phyloP scores from a whole-genome alignment of 306 rosid species.

The Quercus dentata region DNA sequence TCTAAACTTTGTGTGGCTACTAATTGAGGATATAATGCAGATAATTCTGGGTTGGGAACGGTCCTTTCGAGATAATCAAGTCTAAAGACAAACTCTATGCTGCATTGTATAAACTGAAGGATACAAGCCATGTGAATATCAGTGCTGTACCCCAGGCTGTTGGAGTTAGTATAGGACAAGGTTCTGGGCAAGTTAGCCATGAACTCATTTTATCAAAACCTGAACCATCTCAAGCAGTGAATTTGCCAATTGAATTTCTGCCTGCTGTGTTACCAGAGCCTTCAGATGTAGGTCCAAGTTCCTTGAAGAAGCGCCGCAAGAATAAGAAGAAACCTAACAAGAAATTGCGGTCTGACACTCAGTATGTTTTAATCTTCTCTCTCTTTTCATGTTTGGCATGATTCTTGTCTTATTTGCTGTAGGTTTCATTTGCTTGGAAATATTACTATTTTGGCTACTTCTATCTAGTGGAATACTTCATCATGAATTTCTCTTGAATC shows the following conservation, averaged over 20 bases:
- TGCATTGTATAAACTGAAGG: conserved; percentile 16
- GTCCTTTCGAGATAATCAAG: conserved; percentile 36
- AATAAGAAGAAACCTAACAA: conserved; percentile 42
- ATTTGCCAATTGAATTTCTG: conserved; percentile 24
- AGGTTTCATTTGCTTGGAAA: background rate
- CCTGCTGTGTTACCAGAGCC: conserved; percentile 20
- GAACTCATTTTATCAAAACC: conserved; percentile 16
- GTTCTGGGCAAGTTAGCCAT: background rate
- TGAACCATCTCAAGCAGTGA: conserved; percentile 4
- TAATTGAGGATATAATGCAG: conserved; percentile 26
- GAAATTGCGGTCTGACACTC: conserved; percentile 22
- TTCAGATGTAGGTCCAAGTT: conserved; percentile 10
- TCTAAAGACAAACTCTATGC: conserved; percentile 34
- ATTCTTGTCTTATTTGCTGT: background rate
- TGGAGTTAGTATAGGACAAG: conserved; percentile 3
- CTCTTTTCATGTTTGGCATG: background rate
- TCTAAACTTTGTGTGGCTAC: background rate
- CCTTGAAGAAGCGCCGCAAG: conserved; percentile 36
- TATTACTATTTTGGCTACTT: background rate
- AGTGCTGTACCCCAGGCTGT: background rate
- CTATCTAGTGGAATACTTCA: background rate
- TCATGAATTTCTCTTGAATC: background rate
- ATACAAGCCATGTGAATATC: too few species aligned
- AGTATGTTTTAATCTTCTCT: conserved; percentile 29
- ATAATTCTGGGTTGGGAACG: conserved; percentile 22